Conservation (phyloP, 2,329 filamentous ascomycete genomes). For the Diplodia seriata region DNA sequence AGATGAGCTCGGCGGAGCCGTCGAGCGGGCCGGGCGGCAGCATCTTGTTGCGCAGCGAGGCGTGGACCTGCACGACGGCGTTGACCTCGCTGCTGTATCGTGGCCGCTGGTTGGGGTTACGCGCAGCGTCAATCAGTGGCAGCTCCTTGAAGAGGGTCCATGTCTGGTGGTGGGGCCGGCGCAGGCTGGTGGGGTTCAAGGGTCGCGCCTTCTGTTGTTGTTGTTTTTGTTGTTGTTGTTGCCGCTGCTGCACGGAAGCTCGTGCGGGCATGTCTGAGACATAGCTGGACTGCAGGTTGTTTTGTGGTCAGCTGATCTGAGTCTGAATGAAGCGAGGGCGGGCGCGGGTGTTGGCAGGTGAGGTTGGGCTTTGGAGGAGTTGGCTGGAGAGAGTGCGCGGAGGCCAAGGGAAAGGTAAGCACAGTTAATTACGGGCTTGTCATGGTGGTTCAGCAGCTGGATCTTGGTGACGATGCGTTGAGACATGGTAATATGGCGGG, state of each 20-base stretch:
- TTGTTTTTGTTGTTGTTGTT: background rate
- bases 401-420: slow-evolving; percentile 5
- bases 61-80: slow-evolving; percentile 27
- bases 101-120: background rate
- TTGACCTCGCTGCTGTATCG: background rate
- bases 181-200: background rate
- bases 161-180: background rate
- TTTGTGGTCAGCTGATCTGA: slow-evolving; percentile 6
- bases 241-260: background rate
- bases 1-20: slow-evolving; percentile 13
- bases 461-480: slow-evolving; percentile 15
- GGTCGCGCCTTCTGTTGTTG: slow-evolving; percentile 2
- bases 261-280: slow-evolving; percentile 13
- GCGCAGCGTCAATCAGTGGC: slow-evolving; percentile 5
- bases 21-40: slow-evolving; percentile 11
- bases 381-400: background rate
- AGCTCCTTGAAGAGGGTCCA: slow-evolving; percentile 17
- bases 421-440: slow-evolving; percentile 25
- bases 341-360: background rate
- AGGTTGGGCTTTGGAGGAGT: background rate
- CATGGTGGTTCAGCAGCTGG: slow-evolving; percentile 16
- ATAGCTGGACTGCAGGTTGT: slow-evolving; percentile 18
- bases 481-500: background rate
- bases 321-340: background rate
- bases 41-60: slow-evolving; percentile 19